Conservation (phyloP, 2,329 filamentous ascomycete genomes). For the Hymenoscyphus fraxineus region DNA sequence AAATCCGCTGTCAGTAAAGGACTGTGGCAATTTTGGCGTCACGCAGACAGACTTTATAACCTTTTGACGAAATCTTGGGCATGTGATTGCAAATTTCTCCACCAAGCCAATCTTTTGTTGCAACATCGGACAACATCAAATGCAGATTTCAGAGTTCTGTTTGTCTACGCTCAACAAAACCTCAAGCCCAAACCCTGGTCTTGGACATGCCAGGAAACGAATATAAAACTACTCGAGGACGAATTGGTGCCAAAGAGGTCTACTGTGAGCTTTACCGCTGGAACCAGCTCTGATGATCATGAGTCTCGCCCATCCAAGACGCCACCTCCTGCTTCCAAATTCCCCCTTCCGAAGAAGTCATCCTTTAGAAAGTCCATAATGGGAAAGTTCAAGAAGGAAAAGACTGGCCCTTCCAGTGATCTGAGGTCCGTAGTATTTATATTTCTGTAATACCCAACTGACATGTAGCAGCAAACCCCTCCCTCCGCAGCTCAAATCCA, state of each 20-base stretch:
- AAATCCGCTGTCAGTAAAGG: constrained; percentile 9
- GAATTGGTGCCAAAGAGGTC: constrained; percentile 8
- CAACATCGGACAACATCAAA: constrained; percentile 11
- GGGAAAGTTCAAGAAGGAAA: neutral
- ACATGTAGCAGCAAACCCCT: neutral
- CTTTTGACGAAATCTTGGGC: constrained; percentile 18
- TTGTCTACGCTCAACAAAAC: constrained; percentile 15
- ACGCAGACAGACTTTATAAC: constrained; percentile 14
- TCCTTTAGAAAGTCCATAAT: neutral
- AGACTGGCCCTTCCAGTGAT: neutral
- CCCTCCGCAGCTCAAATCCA: neutral
- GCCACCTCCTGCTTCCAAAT: neutral
- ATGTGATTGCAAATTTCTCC: constrained; percentile 16
- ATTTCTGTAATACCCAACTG: neutral
- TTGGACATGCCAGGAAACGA: constrained; percentile 18
- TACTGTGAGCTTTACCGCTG: neutral
- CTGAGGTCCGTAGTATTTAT: neutral
- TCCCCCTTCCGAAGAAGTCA: neutral
- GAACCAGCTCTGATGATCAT: neutral
- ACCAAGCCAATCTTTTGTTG: constrained; percentile 18
- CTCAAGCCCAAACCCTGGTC: constrained; percentile 2
- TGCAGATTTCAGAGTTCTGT: constrained; percentile 14
- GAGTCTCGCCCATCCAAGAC: neutral
- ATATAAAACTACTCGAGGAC: constrained; percentile 13
- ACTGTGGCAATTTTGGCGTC: constrained; percentile 19